These are phyloP conservation scores for Annulohypoxylon maeteangense DNA, from an alignment of 495 filamentous ascomycete species.

Conservation along the genomic window DNA sequence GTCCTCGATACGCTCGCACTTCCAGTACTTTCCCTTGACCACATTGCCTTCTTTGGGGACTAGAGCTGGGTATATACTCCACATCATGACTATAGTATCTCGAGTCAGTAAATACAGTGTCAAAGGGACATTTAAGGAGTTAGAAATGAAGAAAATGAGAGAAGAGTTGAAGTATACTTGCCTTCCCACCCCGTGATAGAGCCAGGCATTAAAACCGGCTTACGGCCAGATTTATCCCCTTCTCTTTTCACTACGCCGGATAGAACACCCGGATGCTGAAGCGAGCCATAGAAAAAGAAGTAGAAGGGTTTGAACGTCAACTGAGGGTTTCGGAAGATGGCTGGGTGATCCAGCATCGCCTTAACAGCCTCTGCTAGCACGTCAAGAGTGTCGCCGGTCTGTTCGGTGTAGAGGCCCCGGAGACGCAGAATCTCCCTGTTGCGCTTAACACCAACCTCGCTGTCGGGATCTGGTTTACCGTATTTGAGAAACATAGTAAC, in stretches of 20 bases:
- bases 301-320: slow-evolving; percentile 43
- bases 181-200: slow-evolving; percentile 29
- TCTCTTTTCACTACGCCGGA: background rate
- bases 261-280: slow-evolving; percentile 10
- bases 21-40: slow-evolving; percentile 29
- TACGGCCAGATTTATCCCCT: background rate
- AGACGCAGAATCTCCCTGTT: too few relatives aligned
- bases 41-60: slow-evolving; percentile 13
- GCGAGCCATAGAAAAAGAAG: slow-evolving; percentile 47
- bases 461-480: too few relatives aligned
- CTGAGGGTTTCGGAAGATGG: background rate
- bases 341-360: background rate
- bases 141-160: background rate
- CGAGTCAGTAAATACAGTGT: slow-evolving; percentile 6
- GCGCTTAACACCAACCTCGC: too few relatives aligned
- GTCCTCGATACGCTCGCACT: slow-evolving; percentile 29
- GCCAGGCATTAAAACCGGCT: slow-evolving; percentile 8
- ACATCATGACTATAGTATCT: slow-evolving; percentile 22
- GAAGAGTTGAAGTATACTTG: slow-evolving; percentile 2
- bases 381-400: too few relatives aligned
- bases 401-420: too few relatives aligned
- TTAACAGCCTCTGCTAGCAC: background rate
- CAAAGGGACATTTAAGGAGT: background rate
- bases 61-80: slow-evolving; percentile 29
- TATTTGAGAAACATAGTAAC: too few relatives aligned